Evolutionary conservation across 2,329 filamentous ascomycete genomes (phyloP), one percentile per base, ranked within the genome.

Genomic region (Microdochium paspali): DNA sequence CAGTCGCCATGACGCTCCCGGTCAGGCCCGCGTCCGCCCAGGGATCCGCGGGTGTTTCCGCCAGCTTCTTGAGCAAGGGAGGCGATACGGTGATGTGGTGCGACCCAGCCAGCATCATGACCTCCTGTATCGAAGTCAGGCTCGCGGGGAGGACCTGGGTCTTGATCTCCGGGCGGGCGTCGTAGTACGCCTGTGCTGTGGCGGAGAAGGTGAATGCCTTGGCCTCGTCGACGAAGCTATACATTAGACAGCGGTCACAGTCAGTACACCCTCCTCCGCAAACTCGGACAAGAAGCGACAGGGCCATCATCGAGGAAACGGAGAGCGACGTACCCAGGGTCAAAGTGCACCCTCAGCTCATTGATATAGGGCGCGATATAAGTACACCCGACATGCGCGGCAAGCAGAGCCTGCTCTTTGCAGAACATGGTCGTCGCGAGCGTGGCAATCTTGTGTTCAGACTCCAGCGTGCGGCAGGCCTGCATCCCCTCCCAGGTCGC

Each of bases 331-430:
- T 58, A 77, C 69, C 61, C 65, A 12, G 64, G 55, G 39, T 79
- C 74, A 48, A 82, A 78, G 54, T 84, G 79, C 4, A 82, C 80
- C 52, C 74, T 76, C 35, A 85, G 64, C 53, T 84, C 79, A 56
- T 84, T 83, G 25, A 84, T 76, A 51, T 83, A 85, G 0, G 82
- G 81, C 0, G 80, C 78, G 40, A 85, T 77, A 54, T 83, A 84
- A 1, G 72, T 72, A 53, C 79, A 84, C 3, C 71, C 69, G 0
- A 71, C 75, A 45, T 80, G 73, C 1, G 70, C 74, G 0, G 81
- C 80, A 1, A 82, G 64, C 1, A 69, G 67, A 0, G 79, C 80
- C 57, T 84, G 81, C 35, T 77, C 69, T 54, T 82, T 69, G 40
- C 74, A 76, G 55, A 84, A 85, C 44, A 85, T 65, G 2, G 78